phyloP scores from a whole-genome alignment of 352 stramenopile species.

The Pythium phragmitis region DNA sequence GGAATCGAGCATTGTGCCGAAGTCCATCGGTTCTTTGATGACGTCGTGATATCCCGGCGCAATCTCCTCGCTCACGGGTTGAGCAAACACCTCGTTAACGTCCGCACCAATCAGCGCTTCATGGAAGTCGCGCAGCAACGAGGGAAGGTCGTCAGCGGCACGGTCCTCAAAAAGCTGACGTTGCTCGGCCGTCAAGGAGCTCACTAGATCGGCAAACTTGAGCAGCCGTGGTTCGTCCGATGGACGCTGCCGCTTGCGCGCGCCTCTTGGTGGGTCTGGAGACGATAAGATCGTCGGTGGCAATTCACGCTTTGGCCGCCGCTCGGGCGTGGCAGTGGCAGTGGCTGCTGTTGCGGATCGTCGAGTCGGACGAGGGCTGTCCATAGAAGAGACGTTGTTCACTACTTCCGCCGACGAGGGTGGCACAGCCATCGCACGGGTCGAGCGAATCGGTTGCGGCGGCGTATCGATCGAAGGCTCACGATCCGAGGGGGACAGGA shows the following conservation, averaged over 20 bases:
- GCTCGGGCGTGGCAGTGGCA: slow-evolving; percentile 9
- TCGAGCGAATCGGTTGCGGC: slow-evolving; percentile 9
- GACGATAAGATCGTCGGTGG: slow-evolving; percentile 2
- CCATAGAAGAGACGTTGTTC: not conserved
- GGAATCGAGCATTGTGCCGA: slow-evolving; percentile 90
- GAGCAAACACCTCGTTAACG: slow-evolving; percentile 80
- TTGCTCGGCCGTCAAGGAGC: slow-evolving; percentile 49
- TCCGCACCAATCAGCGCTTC: slow-evolving; percentile 76
- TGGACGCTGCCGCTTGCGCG: slow-evolving; percentile 46
- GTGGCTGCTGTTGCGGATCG: not conserved
- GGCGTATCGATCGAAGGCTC: slow-evolving; percentile 1
- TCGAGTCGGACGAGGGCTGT: slow-evolving; percentile 3
- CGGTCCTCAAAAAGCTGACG: slow-evolving; percentile 54
- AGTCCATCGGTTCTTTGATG: slow-evolving; percentile 91
- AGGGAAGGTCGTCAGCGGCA: slow-evolving; percentile 53
- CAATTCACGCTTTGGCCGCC: slow-evolving; percentile 16
- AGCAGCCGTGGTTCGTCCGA: slow-evolving; percentile 38
- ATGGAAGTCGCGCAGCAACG: slow-evolving; percentile 69
- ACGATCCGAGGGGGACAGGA: not conserved
- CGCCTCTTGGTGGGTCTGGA: slow-evolving; percentile 12
- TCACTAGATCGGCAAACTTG: slow-evolving; percentile 44
- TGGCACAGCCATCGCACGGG: not conserved
- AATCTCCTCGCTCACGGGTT: slow-evolving; percentile 88
- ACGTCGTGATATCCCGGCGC: slow-evolving; percentile 92
- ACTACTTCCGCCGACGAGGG: not conserved